Evolutionary conservation across 2,329 filamentous ascomycete genomes (phyloP), one percentile per base, ranked within the genome.

Genomic region (Didymosphaeria variabile): DNA sequence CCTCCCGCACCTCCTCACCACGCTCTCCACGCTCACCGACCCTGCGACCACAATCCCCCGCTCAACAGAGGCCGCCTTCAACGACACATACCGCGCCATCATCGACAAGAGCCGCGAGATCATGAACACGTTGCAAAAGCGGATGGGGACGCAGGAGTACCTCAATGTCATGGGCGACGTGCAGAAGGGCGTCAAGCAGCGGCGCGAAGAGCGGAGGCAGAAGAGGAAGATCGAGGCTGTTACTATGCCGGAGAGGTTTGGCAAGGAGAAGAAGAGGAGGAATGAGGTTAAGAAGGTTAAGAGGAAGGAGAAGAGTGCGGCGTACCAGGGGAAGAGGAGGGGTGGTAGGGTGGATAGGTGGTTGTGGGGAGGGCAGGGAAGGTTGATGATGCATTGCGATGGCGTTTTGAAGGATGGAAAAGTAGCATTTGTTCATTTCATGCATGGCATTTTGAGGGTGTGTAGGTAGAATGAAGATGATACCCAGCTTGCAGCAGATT

Each of bases 201-300:
- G 90, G 71, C 85, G 95, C 67, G 88, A 92, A 74, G 87, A 89
- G 71, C 84, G 96, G 66, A 88, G 90, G 57, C 87, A 85, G 65
- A 99, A 99, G 86, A 87, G 95, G 72, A 92, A 92, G 79, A 92
- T 98, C 66, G 94, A 96, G 75, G 92, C 92, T 12, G 89, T 99
- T 26, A 86, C 86, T 53, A 87, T 91, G 72, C 95, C 95, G 1
- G 94, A 90, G 82, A 95, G 95, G 84, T 69, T 67, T 58, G 72
- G 68, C 17, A 93, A 90, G 81, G 90, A 90, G 76, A 95, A 92
- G 84, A 90, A 89, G 76, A 91, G 88, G 77, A 90, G 90, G 0
- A 80, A 84, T 72, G 90, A 92, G 79, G 88, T 67, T 21, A 62
- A 65, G 60, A 73, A 66, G 65, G 66, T 61, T 10, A 72, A 66